Evolutionary conservation across 768 basidiomycete species (phyloP).

Genomic region (Megacollybia marginata): DNA sequence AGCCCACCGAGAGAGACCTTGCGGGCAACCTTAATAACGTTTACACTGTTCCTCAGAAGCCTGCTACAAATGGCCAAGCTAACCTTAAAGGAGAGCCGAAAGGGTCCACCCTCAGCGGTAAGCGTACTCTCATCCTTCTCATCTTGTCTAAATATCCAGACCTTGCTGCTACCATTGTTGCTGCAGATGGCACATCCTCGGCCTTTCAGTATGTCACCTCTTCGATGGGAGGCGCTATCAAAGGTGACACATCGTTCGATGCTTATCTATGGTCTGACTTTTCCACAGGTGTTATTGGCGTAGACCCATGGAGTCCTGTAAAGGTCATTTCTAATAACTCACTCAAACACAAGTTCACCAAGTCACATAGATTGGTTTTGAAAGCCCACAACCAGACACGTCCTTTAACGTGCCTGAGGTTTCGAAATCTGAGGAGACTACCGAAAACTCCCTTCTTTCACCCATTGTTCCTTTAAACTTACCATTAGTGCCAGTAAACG

Average conservation of each 20-base stretch:
- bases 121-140: constrained; percentile 20
- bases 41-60: constrained; percentile 44
- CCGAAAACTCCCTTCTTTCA: constrained; percentile 11
- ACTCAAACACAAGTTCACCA: constrained; percentile 2
- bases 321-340: constrained; percentile 19
- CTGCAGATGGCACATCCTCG: constrained; percentile 30
- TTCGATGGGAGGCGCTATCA: constrained; percentile 30
- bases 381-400: constrained; percentile 8
- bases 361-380: constrained; percentile 7
- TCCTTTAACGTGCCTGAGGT: too few species aligned
- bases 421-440: too few species aligned
- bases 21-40: constrained; percentile 70
- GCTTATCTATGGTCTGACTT: constrained; percentile 31
- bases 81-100: constrained; percentile 6
- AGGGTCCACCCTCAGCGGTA: constrained; percentile 1
- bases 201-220: constrained; percentile 31
- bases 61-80: constrained; percentile 10
- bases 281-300: constrained; percentile 22
- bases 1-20: constrained; percentile 54
- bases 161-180: constrained; percentile 28
- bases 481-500: constrained; percentile 32
- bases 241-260: constrained; percentile 22
- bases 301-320: constrained; percentile 30
- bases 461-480: constrained; percentile 30
- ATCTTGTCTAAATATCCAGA: constrained; percentile 15